Evolutionary conservation across 192 early-diverging fungal genomes (phyloP), one percentile per base, ranked within the genome.

Genomic region (Umbelopsis ramanniana): DNA sequence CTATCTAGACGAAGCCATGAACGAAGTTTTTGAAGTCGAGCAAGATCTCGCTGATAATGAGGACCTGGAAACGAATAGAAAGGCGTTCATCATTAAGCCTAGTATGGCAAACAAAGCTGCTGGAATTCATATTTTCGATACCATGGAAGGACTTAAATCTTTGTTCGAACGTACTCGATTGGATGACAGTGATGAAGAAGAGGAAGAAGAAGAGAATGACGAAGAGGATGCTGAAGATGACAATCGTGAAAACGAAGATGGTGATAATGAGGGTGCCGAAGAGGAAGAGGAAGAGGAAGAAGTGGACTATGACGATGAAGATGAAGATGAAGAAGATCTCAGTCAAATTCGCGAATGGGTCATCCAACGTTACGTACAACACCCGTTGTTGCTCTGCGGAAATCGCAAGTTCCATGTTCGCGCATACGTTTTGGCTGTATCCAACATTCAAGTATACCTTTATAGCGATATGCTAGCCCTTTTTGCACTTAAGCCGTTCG

Each of bases 301-400:
- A n/a, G 68, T 54, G 6, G 23, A 26, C 21, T 21, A 35, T 12
- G 17, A 33, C 10, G 75, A 68, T 17, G 74, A 66, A 11, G 73
- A 68, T 17, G 74, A 66, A 11, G 73, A 75, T 54, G 54, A 53
- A 12, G 83, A 72, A 19, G 67, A 77, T 33, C 53, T 80, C 50
- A 83, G 84, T 24, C 89, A 90, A 69, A 87, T 90, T 22, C 82
- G 89, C 52, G 89, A 90, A 47, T 90, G 88, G 88, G 89, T 90
- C 17, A 84, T 90, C 21, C 89, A 90, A 70, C 81, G 87, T 6
- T 90, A 90, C 69, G 87, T 90, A 23, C 81, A 86, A 68, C 67
- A 76, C 8, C 89, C 89, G 3, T 69, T 89, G 22, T 67, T 90
- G 26, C 66, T 90, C 11, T 76, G 77, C 14, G 72, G 77, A 11